These are phyloP conservation scores for Phallus indusiatus DNA, from an alignment of 768 basidiomycete genomes.

Conservation along the genomic window DNA sequence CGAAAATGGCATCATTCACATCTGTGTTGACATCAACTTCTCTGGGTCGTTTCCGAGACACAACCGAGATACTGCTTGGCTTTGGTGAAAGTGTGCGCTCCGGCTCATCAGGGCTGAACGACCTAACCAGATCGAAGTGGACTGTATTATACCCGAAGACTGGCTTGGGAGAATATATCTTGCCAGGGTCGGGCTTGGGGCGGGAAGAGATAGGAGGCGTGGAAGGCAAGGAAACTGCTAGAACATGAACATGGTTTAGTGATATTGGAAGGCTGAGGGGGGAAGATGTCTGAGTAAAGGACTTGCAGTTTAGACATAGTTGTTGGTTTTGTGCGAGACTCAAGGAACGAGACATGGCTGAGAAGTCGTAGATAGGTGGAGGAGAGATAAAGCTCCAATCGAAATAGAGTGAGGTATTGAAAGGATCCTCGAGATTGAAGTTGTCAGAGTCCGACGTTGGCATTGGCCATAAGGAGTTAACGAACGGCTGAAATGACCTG, in stretches of 20 bases:
- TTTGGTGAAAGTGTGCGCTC: neutral
- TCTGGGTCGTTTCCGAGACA: constrained; percentile 2
- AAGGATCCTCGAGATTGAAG: neutral
- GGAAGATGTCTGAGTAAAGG: neutral
- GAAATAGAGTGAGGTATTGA: neutral
- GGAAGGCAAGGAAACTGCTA: neutral
- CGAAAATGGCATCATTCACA: neutral
- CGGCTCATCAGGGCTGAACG: neutral
- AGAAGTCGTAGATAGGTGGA: neutral
- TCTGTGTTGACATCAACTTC: neutral
- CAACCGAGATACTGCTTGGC: neutral
- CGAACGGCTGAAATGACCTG: neutral
- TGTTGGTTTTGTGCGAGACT: neutral
- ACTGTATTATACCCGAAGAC: constrained; percentile 5
- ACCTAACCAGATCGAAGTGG: constrained; percentile 5
- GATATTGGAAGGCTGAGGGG: neutral
- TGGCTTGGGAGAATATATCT: constrained; percentile 8
- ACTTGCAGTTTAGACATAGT: neutral
- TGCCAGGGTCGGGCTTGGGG: neutral
- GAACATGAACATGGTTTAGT: neutral
- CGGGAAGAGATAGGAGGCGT: neutral
- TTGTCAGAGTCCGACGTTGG: neutral
- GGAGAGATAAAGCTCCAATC: neutral
- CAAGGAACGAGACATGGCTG: neutral
- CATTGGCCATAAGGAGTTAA: neutral